Conservation (phyloP, 768 basidiomycete genomes). For the Clathrus columnatus region DNA sequence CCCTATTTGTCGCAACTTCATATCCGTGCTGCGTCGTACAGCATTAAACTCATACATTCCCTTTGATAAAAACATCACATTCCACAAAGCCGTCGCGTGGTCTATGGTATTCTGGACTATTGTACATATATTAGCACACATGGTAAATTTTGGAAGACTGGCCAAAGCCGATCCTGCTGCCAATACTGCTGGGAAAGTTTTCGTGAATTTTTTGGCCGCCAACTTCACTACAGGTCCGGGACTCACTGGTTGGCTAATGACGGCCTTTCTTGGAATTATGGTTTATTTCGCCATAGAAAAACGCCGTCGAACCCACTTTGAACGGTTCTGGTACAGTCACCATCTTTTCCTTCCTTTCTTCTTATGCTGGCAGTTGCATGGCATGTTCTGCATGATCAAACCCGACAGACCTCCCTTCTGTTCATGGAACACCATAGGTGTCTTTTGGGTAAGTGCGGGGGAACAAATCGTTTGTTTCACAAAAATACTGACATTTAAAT, state of each 20-base stretch:
- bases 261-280: conserved; percentile 61
- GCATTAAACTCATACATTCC: conserved; percentile 81
- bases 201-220: conserved; percentile 63
- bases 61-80: conserved; percentile 87
- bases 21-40: conserved; percentile 80
- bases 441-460: conserved; percentile 75
- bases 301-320: conserved; percentile 66
- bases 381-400: conserved; percentile 95
- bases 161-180: conserved; percentile 48
- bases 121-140: conserved; percentile 78
- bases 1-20: conserved; percentile 91
- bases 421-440: conserved; percentile 75
- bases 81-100: conserved; percentile 90
- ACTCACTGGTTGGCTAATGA: conserved; percentile 86
- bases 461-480: not conserved
- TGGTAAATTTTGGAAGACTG: conserved; percentile 73
- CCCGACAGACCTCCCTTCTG: conserved; percentile 87
- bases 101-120: conserved; percentile 70
- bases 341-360: conserved; percentile 92
- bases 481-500: conserved; percentile 4
- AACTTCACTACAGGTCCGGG: conserved; percentile 83
- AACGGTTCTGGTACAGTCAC: conserved; percentile 83
- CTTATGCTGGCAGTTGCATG: conserved; percentile 89
- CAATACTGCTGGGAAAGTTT: conserved; percentile 40
- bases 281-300: conserved; percentile 83